Percentiles rank a stretch among this genome's conserved stretches.
These are phyloP conservation scores for Calvatia gigantea DNA, from an alignment of 768 basidiomycete species.

Conservation along the genomic window DNA sequence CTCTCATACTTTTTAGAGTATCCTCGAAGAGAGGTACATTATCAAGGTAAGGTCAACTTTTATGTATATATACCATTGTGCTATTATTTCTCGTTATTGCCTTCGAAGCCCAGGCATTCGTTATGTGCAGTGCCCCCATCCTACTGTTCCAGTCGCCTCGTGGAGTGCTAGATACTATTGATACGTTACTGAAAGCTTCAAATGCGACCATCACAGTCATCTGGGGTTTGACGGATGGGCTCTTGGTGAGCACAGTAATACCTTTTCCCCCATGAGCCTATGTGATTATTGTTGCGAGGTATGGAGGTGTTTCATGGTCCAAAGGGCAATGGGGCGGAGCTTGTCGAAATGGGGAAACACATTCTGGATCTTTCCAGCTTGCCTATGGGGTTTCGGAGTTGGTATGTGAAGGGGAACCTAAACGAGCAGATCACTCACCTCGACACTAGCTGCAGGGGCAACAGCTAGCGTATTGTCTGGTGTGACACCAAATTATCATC, in stretches of 20 bases:
- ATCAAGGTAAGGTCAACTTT: no score
- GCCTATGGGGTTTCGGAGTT: not conserved
- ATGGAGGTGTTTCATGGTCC: slow-evolving; percentile 5
- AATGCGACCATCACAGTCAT: not conserved
- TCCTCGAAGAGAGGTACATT: not conserved
- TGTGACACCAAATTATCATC: not conserved
- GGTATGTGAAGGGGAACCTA: not conserved
- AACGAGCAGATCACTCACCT: not conserved
- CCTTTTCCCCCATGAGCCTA: not conserved
- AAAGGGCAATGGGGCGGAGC: not conserved
- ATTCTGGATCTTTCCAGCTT: not conserved
- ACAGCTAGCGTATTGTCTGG: not conserved
- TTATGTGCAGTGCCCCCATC: no score
- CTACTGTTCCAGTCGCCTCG: not conserved
- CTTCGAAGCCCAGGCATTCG: no score
- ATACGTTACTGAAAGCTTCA: not conserved
- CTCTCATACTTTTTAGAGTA: not conserved
- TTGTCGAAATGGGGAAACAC: not conserved
- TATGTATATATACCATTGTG: no score
- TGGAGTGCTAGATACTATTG: not conserved
- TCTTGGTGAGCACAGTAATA: not conserved
- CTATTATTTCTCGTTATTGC: no score
- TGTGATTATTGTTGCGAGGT: not conserved
- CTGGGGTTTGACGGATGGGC: not conserved
- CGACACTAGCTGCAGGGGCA: not conserved